A percentile compares a stretch with the other conserved stretches of the same genome.
These are phyloP conservation scores for Trametes sp. DNA, from an alignment of 1,284 basidiomycete genomes.

Conservation along the genomic window DNA sequence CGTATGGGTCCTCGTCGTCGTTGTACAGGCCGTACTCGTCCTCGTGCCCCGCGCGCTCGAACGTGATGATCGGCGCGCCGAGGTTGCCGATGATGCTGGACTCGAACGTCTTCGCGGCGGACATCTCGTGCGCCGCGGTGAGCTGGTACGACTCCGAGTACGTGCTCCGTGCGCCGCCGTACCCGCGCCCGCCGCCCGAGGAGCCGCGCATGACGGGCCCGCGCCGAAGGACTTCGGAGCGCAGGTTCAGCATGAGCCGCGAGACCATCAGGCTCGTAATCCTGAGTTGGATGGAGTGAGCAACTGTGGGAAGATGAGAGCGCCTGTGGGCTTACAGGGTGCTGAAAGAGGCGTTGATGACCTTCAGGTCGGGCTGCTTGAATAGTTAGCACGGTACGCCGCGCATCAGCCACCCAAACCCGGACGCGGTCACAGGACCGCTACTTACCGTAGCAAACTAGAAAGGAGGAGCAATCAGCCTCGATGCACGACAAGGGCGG, in stretches of 20 bases:
- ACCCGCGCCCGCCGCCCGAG: conserved; percentile 2
- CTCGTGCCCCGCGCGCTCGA: conserved; percentile 23
- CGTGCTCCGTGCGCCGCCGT: neutral
- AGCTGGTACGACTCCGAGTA: conserved; percentile 18
- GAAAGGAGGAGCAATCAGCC: neutral
- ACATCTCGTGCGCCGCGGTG: conserved; percentile 5
- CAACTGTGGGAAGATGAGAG: neutral
- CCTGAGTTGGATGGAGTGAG: conserved; percentile 12
- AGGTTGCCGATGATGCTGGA: conserved; percentile 38
- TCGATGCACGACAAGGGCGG: neutral
- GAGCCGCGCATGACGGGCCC: conserved; percentile 22
- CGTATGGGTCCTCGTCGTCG: conserved; percentile 18
- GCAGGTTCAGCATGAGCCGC: conserved; percentile 40
- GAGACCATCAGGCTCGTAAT: conserved; percentile 41
- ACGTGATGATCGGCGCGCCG: conserved; percentile 34
- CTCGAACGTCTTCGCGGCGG: conserved; percentile 29
- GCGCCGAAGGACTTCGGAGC: conserved; percentile 31
- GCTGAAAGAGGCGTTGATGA: conserved; percentile 40
- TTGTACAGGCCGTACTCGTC: conserved; percentile 22
- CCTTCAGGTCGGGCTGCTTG: conserved; percentile 36
- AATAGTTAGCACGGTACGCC: conserved; percentile 11
- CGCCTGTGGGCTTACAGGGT: conserved; percentile 28
- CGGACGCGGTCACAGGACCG: conserved; percentile 9
- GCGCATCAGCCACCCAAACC: conserved; percentile 4
- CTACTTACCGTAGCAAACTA: conserved; percentile 33